These are phyloP conservation scores for Ophiostoma quercus DNA, from an alignment of 2,329 filamentous ascomycete genomes.

Conservation along the genomic window DNA sequence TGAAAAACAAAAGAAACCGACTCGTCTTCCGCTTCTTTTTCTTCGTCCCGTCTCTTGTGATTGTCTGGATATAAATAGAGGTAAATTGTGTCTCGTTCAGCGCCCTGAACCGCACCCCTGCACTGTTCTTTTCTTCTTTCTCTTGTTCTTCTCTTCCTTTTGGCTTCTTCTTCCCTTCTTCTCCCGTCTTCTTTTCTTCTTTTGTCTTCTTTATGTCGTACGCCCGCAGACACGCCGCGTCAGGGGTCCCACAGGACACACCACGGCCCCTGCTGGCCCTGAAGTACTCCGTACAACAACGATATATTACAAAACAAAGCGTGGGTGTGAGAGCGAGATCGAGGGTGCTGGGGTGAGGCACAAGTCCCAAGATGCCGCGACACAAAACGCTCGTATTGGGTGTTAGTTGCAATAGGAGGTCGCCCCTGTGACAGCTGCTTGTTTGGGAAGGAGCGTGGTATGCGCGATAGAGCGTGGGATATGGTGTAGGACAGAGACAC, in stretches of 20 bases:
- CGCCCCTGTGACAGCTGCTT: constrained; percentile 10
- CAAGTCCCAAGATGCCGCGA: not conserved
- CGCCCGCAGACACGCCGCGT: constrained; percentile 8
- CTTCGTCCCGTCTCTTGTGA: constrained; percentile 18
- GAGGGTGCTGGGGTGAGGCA: constrained; percentile 2
- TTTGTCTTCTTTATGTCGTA: not conserved
- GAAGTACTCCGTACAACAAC: not conserved
- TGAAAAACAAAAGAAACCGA: constrained; percentile 9
- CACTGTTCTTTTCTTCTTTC: not conserved
- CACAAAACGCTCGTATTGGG: constrained; percentile 4
- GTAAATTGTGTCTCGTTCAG: not conserved
- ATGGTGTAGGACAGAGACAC: not conserved
- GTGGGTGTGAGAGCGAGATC: not conserved
- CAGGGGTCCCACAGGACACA: constrained; percentile 17
- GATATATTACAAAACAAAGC: not conserved
- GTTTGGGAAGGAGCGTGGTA: constrained; percentile 3
- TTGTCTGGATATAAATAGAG: constrained; percentile 7
- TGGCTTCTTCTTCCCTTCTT: not conserved
- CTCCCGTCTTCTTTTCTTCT: constrained; percentile 7
- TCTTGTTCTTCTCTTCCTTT: not conserved
- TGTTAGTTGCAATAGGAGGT: constrained; percentile 5
- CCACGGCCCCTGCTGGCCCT: constrained; percentile 16
- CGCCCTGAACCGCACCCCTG: not conserved
- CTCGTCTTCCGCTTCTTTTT: constrained; percentile 21
- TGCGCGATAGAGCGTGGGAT: constrained; percentile 3